Evolutionary conservation across 306 rosid genomes (phyloP), one percentile per base, ranked within the genome.

Genomic region (Astragalus glycyphyllos): DNA sequence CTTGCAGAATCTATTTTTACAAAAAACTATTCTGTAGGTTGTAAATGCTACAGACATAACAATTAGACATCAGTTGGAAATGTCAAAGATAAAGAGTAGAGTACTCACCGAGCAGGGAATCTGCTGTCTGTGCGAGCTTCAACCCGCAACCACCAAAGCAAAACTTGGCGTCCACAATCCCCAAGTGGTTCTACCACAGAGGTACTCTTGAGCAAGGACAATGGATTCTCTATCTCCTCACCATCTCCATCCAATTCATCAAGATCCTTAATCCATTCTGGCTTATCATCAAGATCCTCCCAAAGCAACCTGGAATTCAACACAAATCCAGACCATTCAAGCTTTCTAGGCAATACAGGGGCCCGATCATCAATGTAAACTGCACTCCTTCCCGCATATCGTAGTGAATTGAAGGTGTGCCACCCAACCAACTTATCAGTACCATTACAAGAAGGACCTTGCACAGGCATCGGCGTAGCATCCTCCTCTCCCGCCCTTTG

Each of bases 121-220:
- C 89, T 95, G 88, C 99, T 95, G 80, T 95, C 99, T 2, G 88
- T 82, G 50, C 99, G 99, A 65, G 97, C 99, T 89, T 95, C 97
- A 79, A 91, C 99, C 10, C 99, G 92, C 46, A 95, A 79, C 99
- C 97, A 95, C 97, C 97, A 95, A 29, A 95, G 85, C 81, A 95
- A 79, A 75, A 89, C 88, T 67, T 91, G 96, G 37, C 96, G 96
- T 38, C 99, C 99, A 77, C 99, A 95, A 77, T 73, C 85, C 77
- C 97, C 99, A 47, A 95, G 96, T 12, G 97, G 99, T 79, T 91
- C 99, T 14, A 91, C 91, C 96, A 86, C 69, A 37, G 93, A 83
- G 47, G 81, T 8, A 49, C 83, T 92, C 88, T 85, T 91, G 74
- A 95, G 81, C 82, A 95, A 84, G 79, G 89, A 85, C n/a, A 95